Percentiles rank a stretch among this genome's conserved stretches.
Evolutionary conservation across 768 basidiomycete species (phyloP).

Genomic region (Naganishia randhawae): DNA sequence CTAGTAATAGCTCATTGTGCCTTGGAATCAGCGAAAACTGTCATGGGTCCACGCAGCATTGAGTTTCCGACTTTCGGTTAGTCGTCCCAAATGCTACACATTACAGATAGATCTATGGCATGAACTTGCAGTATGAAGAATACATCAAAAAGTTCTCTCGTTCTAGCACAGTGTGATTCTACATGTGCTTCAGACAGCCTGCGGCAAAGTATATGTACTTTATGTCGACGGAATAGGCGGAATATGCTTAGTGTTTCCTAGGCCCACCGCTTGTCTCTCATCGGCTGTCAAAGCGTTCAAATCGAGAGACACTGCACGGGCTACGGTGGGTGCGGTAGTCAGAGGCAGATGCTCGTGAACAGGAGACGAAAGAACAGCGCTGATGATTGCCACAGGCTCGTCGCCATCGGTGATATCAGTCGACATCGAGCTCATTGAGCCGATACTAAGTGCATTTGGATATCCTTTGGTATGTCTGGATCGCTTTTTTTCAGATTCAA

Average conservation of each 20-base stretch:
- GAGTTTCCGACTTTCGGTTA: too few species aligned
- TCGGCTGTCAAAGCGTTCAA: conserved; percentile 9
- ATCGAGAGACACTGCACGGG: conserved; percentile 5
- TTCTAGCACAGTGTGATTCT: too few species aligned
- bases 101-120: too few species aligned
- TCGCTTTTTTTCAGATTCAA: background rate
- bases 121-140: too few species aligned
- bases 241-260: background rate
- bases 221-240: background rate
- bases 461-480: background rate
- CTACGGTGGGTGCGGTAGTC: background rate
- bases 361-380: conserved; percentile 6
- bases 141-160: too few species aligned
- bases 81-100: too few species aligned
- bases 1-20: too few species aligned
- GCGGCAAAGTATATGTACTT: background rate
- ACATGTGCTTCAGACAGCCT: background rate
- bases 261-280: conserved; percentile 7
- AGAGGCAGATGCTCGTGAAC: background rate
- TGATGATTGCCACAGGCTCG: background rate
- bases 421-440: conserved; percentile 11
- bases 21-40: too few species aligned
- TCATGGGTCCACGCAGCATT: too few species aligned
- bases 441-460: conserved; percentile 4
- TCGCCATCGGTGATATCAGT: conserved; percentile 10